Evolutionary conservation across 768 basidiomycete genomes (phyloP), one percentile per base, ranked within the genome.

Genomic region (Cyathus striatus): DNA sequence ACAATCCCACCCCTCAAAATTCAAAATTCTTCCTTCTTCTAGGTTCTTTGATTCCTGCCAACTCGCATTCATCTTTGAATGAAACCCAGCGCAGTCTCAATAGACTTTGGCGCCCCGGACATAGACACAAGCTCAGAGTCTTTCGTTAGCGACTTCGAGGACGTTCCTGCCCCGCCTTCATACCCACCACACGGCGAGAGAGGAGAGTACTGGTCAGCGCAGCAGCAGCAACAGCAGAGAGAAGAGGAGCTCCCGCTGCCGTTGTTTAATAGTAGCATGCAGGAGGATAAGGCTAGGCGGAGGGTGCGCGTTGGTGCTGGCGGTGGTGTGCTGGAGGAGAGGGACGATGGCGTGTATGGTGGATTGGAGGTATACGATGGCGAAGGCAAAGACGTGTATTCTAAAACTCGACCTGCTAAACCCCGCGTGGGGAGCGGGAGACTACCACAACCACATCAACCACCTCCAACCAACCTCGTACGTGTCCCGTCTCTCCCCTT

Each of bases 121-220:
- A 68, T 71, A 50, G 73, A 75, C 54, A 62, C 64, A 42, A 63
- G 72, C 34, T 61, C 70, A 34, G 69, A 69, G 55, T 68, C 75
- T 39, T 79, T 79, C 43, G n/a, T n/a, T n/a, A 77, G 76, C 51
- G 86, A 87, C 51, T 87, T 85, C 61, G 84, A 87, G 63, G 74
- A 87, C 57, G 66, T 86, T 46, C 60, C 73, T 12, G 77, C 87
- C 47, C 84, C 85, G 27, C 53, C 65, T 20, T 63, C 54, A 50
- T 53, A 63, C 60, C n/a, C n/a, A n/a, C n/a, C 53, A 70, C 63
- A n/a, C n/a, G n/a, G n/a, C n/a, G n/a, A n/a, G n/a, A n/a, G n/a
- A n/a, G n/a, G n/a, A n/a, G 48, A 51, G 46, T 55, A 60, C 47
- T 59, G 59, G 56, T 36, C 57, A 38, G 23, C 46, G 24, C n/a